phyloP scores from a whole-genome alignment of 345 rosid species.

The Populus tremula region DNA sequence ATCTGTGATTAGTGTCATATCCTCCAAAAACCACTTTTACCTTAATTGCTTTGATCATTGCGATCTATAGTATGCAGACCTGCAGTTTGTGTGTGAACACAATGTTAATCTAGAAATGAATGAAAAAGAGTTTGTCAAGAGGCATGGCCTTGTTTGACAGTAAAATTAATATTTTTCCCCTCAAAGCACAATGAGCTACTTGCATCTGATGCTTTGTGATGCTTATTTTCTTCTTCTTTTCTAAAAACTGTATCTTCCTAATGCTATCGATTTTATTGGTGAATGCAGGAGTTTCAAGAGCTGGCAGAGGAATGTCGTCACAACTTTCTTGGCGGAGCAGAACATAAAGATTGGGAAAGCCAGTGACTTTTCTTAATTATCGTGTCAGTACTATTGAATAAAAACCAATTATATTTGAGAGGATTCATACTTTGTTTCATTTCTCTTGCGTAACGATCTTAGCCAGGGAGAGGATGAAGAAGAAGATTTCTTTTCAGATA shows the following conservation, averaged over 20 bases:
- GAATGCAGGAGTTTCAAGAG: slow-evolving; percentile 79
- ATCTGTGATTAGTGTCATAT: background rate
- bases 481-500: no score
- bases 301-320: slow-evolving; percentile 83
- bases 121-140: background rate
- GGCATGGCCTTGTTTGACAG: background rate
- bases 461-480: no score
- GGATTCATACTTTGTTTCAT: background rate
- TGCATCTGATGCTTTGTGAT: background rate
- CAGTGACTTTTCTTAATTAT: slow-evolving; percentile 7
- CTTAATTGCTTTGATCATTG: background rate
- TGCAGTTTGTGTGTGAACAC: background rate
- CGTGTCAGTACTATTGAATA: background rate
- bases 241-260: background rate
- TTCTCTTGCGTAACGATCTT: background rate
- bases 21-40: background rate
- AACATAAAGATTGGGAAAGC: slow-evolving; percentile 38
- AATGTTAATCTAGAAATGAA: background rate
- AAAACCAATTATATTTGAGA: background rate
- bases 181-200: background rate
- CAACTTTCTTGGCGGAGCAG: slow-evolving; percentile 54
- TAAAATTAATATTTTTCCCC: background rate
- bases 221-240: background rate
- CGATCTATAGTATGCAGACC: background rate
- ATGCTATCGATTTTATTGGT: background rate